Conservation (phyloP, 2,329 filamentous ascomycete genomes). For the Fusarium pseudograminearum region DNA sequence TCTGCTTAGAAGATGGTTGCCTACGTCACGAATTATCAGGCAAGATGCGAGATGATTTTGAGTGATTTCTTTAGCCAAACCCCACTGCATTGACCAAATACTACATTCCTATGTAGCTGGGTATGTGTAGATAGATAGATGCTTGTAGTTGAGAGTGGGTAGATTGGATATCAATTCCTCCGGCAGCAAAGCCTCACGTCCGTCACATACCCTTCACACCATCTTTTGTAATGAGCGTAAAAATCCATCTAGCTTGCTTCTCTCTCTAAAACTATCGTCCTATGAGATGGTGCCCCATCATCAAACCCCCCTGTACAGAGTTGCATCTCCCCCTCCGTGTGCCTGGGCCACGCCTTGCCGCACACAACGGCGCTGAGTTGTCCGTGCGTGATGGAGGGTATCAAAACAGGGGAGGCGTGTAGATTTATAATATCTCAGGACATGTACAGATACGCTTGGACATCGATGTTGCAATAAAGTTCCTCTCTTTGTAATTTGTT, state of each 20-base stretch:
- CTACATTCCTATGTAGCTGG: slow-evolving; percentile 7
- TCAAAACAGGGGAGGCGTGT: slow-evolving; percentile 37
- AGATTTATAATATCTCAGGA: slow-evolving; percentile 12
- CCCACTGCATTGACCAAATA: slow-evolving; percentile 30
- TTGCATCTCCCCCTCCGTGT: slow-evolving; percentile 38
- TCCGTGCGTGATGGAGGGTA: slow-evolving; percentile 51
- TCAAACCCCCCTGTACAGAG: slow-evolving; percentile 47
- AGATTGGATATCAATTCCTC: slow-evolving; percentile 22
- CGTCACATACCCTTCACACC: slow-evolving; percentile 36
- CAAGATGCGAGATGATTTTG: slow-evolving; percentile 16
- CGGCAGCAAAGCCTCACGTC: slow-evolving; percentile 21
- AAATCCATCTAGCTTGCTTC: slow-evolving; percentile 34
- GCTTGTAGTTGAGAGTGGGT: slow-evolving; percentile 3
- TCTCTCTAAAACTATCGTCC: slow-evolving; percentile 44
- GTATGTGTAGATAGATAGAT: slow-evolving; percentile 3
- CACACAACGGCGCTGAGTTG: slow-evolving; percentile 48
- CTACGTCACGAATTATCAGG: slow-evolving; percentile 28
- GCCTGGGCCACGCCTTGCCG: slow-evolving; percentile 43
- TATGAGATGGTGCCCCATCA: slow-evolving; percentile 60
- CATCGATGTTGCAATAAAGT: slow-evolving; percentile 20
- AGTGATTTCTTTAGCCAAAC: slow-evolving; percentile 10
- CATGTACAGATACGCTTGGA: slow-evolving; percentile 43
- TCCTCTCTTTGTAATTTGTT: slow-evolving; percentile 23
- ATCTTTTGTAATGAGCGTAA: slow-evolving; percentile 20
- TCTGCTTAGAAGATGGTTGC: slow-evolving; percentile 23